Percentiles rank a stretch among this genome's conserved stretches.
phyloP scores from a whole-genome alignment of 176 grass and related monocot species.

The Bolboschoenus planiculmis region DNA sequence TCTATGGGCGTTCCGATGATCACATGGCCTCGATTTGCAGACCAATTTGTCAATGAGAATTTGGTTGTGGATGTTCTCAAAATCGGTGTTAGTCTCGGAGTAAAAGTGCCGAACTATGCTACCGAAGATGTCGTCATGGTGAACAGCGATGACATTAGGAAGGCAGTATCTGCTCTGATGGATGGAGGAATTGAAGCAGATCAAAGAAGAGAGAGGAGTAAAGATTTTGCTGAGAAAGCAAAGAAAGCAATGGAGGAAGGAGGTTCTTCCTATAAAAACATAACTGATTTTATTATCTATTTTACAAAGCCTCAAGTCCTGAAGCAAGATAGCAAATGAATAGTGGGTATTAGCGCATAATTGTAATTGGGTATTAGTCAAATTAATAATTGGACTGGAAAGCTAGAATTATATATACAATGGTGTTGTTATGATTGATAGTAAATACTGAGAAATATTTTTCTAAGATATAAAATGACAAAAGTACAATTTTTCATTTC shows the following conservation, averaged over 20 bases:
- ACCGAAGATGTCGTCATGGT: constrained; percentile 21
- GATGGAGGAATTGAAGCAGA: constrained; percentile 18
- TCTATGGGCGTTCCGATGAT: constrained; percentile 40
- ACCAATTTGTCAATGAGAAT: constrained; percentile 46
- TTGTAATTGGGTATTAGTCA: not conserved
- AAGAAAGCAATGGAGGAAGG: constrained; percentile 38
- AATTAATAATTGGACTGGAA: not conserved
- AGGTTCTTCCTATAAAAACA: constrained; percentile 34
- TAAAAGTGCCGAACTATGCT: constrained; percentile 6
- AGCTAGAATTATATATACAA: too few relatives aligned
- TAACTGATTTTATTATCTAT: constrained; percentile 30
- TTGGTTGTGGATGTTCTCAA: constrained; percentile 44
- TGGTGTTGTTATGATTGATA: too few relatives aligned
- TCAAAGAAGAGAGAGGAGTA: constrained; percentile 24
- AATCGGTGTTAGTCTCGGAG: constrained; percentile 37
- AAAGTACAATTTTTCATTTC: too few relatives aligned
- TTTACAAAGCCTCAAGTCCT: constrained; percentile 15
- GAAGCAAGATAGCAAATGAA: not conserved
- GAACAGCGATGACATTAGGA: constrained; percentile 2
- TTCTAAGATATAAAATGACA: too few relatives aligned
- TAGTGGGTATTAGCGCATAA: not conserved
- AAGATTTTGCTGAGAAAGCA: constrained; percentile 21
- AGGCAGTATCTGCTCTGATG: constrained; percentile 34
- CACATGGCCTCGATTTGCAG: constrained; percentile 40
- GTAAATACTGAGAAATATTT: too few relatives aligned